Percentiles rank a stretch among this genome's conserved stretches.
phyloP scores from a whole-genome alignment of 1,284 basidiomycete genomes.

The Sporisorium reilianum region DNA sequence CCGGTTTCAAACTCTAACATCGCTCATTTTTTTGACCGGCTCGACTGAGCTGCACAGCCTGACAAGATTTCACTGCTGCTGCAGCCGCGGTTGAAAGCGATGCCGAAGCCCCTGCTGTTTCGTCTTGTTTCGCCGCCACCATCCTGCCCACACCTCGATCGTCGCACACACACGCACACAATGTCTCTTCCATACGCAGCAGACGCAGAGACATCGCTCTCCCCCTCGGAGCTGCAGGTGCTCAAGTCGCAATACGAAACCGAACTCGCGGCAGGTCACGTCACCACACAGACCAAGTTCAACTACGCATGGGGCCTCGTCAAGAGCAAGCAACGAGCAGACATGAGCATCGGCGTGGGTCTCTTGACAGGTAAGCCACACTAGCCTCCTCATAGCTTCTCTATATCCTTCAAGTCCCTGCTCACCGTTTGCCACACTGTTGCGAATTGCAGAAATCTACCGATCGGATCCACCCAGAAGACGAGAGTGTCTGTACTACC shows the following conservation, averaged over 20 bases:
- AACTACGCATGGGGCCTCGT: constrained; percentile 88
- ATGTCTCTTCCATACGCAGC: constrained; percentile 87
- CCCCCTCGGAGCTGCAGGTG: constrained; percentile 90
- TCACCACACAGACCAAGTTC: constrained; percentile 96
- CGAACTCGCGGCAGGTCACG: constrained; percentile 82
- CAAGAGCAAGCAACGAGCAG: constrained; percentile 61
- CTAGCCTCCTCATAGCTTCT: too few species aligned
- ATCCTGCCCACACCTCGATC: background rate
- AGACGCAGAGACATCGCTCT: constrained; percentile 88
- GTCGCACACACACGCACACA: constrained; percentile 12
- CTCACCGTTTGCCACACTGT: constrained; percentile 14
- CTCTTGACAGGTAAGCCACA: constrained; percentile 79
- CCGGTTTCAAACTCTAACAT: constrained; percentile 9
- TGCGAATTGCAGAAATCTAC: constrained; percentile 80
- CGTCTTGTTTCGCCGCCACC: constrained; percentile 11
- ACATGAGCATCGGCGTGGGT: constrained; percentile 81
- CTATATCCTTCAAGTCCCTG: too few species aligned
- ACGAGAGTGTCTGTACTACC: constrained; percentile 96
- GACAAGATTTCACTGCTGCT: background rate
- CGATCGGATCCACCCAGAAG: constrained; percentile 86
- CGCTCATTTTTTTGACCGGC: background rate
- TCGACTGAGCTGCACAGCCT: constrained; percentile 22
- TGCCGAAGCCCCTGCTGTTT: constrained; percentile 4
- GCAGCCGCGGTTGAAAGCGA: background rate
- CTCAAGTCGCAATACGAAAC: constrained; percentile 87